These are phyloP conservation scores for Silene noctiflora DNA, from an alignment of 179 eudicot genomes.

Conservation along the genomic window DNA sequence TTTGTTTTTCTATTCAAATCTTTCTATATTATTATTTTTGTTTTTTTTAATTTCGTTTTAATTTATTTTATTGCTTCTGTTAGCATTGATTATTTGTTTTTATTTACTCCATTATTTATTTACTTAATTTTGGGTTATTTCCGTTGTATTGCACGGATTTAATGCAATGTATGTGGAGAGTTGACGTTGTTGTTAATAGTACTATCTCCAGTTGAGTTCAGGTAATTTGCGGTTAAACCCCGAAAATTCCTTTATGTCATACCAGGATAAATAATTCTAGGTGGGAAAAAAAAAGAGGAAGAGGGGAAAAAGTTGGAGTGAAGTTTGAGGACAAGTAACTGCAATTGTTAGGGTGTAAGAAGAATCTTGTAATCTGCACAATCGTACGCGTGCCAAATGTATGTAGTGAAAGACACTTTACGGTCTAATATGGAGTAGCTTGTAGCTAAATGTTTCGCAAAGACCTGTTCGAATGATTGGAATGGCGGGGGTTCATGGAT, in stretches of 20 bases:
- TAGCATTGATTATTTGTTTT: background rate
- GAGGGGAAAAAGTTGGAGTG: too few relatives aligned
- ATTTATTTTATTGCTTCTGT: background rate
- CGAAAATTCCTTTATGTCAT: too few relatives aligned
- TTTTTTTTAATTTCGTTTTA: background rate
- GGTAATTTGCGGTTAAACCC: too few relatives aligned
- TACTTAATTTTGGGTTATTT: background rate
- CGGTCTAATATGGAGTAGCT: background rate
- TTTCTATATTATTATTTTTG: background rate
- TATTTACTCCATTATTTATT: background rate
- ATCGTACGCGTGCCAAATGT: background rate
- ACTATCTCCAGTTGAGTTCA: background rate
- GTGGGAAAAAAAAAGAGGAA: too few relatives aligned
- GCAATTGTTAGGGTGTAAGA: background rate
- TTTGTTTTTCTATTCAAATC: constrained; percentile 29
- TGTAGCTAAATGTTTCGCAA: background rate
- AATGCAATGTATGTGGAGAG: background rate
- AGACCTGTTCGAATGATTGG: background rate
- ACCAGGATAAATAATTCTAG: too few relatives aligned
- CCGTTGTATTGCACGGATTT: background rate
- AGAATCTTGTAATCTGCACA: background rate
- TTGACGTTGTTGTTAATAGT: too few relatives aligned
- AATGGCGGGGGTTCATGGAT: background rate
- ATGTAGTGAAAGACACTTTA: background rate
- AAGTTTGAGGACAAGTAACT: background rate